Base-by-base conservation (phyloP, 1,284 basidiomycete species). In the Ceratobasidium sp. region DNA sequence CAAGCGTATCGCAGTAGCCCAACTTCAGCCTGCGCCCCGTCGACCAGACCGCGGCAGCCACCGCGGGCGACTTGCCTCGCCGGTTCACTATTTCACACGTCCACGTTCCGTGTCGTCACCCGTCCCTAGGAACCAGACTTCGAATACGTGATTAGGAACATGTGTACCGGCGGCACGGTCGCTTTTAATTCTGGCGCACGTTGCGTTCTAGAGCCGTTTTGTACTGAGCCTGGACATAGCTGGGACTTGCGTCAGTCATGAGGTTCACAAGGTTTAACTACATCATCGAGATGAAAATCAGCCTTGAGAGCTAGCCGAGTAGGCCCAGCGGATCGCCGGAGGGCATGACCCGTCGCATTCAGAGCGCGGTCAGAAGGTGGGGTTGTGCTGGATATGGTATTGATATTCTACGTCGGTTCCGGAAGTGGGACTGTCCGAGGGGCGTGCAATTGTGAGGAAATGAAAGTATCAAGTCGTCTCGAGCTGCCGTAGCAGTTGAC, bases 61-160 rank as follows among this genome's bases (percentile, higher is more conserved):
- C 43, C 64, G 64, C 64, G 44, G 44, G 44, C 64, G 13, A 17
- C 52, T 34, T 32, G 29, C 32, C 32, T 19, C 6, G 56, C 0
- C 13, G 2, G 9, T 56, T 13, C 25, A 9, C 34, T 25, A 19
- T 43, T 46, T 64, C 61, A 43, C 61, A 64, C 61, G 61, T 15
- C 22, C 19, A 52, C 19, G 51, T 52, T 52, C 51, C 22, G 43
- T 64, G 61, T 64, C 61, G 61, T 64, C 61, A 64, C 34, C n/a
- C 43, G 56, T 13, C 25, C 25, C n/a, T 7, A 64, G 61, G 37
- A 17, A 64, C 43, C 44, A 44, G 43, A 46, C 61, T 64, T 64
- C 43, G 61, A 43, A 43, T 7, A 22, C 34, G 34, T 64, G n/a
- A 46, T 43, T 43, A 43, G 22, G 61, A n/a, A 64, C 5, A 9